A percentile compares a stretch with the other conserved stretches of the same genome.
Evolutionary conservation across 176 grass and related monocot genomes (phyloP).

Genomic region (Eleusine coracana): DNA sequence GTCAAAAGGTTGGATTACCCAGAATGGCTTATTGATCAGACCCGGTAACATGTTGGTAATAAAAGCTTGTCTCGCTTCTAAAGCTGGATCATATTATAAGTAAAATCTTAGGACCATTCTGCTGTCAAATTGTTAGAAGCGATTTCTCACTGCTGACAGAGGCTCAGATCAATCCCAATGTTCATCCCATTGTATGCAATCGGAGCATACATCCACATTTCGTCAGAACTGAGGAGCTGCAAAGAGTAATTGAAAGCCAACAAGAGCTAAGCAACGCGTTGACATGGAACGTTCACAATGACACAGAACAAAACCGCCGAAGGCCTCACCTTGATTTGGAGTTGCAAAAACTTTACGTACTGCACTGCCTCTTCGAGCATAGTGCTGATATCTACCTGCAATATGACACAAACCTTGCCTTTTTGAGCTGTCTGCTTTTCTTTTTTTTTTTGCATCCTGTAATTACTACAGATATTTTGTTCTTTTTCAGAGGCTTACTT

Average conservation of each 20-base stretch:
- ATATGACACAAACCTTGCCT: background rate
- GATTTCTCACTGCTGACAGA: constrained; percentile 27
- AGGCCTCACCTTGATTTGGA: constrained; percentile 79
- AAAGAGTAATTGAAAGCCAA: constrained; percentile 19
- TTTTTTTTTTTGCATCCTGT: background rate
- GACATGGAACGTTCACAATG: background rate
- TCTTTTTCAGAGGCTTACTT: constrained; percentile 58
- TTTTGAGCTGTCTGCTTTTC: constrained; percentile 13
- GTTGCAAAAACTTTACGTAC: constrained; percentile 86
- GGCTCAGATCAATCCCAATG: constrained; percentile 71
- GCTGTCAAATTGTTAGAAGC: constrained; percentile 6
- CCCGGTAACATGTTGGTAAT: constrained; percentile 26
- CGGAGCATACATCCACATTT: constrained; percentile 90
- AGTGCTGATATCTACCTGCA: constrained; percentile 89
- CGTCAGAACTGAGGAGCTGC: constrained; percentile 76
- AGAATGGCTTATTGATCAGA: constrained; percentile 40
- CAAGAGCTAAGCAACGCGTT: constrained; percentile 16
- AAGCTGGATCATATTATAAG: constrained; percentile 4
- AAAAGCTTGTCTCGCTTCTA: constrained; percentile 10
- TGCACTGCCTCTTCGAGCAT: constrained; percentile 93
- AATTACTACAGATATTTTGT: background rate
- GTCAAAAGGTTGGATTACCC: background rate
- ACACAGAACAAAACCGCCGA: background rate
- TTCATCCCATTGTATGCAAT: constrained; percentile 88
- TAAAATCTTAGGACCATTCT: constrained; percentile 7